Evolutionary conservation across 108 stramenopile species (phyloP).

Genomic region (Nitzschia palea): DNA sequence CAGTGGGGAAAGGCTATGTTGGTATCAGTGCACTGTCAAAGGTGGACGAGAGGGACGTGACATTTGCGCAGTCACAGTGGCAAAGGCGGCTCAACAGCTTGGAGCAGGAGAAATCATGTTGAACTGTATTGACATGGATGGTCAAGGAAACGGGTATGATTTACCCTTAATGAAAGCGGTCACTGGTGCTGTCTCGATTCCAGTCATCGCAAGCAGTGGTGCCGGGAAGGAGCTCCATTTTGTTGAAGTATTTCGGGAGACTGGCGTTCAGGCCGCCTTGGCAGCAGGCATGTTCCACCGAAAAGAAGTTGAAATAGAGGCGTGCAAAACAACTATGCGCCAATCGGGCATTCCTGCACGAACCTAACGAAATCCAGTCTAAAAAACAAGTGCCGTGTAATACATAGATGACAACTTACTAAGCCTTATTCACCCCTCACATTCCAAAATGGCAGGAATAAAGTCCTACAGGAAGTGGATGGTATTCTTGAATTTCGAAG

Average conservation of each 20-base stretch:
- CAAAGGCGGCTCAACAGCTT: constrained; percentile 77
- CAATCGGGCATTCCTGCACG: constrained; percentile 63
- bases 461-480: constrained; percentile 52
- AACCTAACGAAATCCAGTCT: constrained; percentile 1
- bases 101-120: constrained; percentile 99
- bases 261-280: constrained; percentile 90
- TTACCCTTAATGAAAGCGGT: constrained; percentile 89
- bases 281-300: constrained; percentile 99
- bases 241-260: constrained; percentile 85
- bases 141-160: constrained; percentile 96
- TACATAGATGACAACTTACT: no score
- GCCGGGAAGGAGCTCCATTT: constrained; percentile 94
- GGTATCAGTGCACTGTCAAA: constrained; percentile 98
- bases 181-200: constrained; percentile 88
- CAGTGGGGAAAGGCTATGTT: constrained; percentile 85
- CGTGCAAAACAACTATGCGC: constrained; percentile 85
- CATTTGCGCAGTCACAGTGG: constrained; percentile 93
- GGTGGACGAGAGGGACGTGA: constrained; percentile 93
- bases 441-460: no score
- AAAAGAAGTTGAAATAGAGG: constrained; percentile 90
- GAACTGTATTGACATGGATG: constrained; percentile 99
- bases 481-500: constrained; percentile 40
- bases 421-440: no score
- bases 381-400: no score
- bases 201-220: constrained; percentile 98